These are phyloP conservation scores for Starmerella sp. DNA, from an alignment of 805 yeast species.

Conservation along the genomic window DNA sequence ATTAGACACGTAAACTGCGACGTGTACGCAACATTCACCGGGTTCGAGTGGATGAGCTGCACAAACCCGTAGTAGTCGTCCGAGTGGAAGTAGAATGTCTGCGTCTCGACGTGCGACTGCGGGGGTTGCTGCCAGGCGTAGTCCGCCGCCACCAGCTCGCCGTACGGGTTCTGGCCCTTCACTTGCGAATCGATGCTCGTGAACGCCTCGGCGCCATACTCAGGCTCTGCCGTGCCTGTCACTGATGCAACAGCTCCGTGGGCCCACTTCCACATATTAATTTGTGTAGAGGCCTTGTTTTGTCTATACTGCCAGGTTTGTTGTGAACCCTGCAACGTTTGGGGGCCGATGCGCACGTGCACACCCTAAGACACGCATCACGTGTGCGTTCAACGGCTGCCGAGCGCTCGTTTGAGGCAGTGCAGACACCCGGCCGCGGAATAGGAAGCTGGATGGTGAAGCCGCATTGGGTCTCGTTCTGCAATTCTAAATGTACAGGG, in stretches of 20 bases:
- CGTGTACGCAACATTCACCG: conserved; percentile 67
- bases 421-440: too few species aligned
- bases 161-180: conserved; percentile 44
- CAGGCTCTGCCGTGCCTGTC: conserved; percentile 96
- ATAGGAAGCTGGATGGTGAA: too few species aligned
- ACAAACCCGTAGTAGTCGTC: conserved; percentile 67
- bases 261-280: conserved; percentile 26
- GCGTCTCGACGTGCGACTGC: conserved; percentile 89
- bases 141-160: conserved; percentile 53
- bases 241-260: conserved; percentile 51
- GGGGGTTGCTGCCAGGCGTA: conserved; percentile 63
- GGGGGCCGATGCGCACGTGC: background rate
- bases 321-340: background rate
- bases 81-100: conserved; percentile 73
- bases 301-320: background rate
- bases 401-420: too few species aligned
- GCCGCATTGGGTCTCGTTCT: too few species aligned
- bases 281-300: background rate
- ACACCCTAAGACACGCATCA: background rate
- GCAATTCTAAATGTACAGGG: too few species aligned
- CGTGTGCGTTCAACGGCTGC: too few species aligned
- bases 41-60: conserved; percentile 86
- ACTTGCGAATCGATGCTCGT: conserved; percentile 65
- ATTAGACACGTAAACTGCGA: conserved; percentile 91
- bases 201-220: conserved; percentile 85